Evolutionary conservation across 495 filamentous ascomycete species (phyloP), one percentile per base, ranked within the genome.

Genomic region (Aspergillus hancockii): DNA sequence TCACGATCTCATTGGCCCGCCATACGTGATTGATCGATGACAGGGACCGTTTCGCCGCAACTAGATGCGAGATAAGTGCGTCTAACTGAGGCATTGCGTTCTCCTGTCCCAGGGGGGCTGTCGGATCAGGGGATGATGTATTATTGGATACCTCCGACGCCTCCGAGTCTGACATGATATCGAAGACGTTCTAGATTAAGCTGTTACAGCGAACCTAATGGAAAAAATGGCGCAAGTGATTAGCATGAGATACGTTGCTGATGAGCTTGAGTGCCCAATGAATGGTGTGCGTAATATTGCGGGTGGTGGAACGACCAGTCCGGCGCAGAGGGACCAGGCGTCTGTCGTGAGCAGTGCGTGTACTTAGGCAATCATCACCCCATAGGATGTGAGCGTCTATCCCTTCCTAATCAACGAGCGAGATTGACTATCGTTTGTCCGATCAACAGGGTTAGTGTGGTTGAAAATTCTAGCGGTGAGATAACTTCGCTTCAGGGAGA

Each of bases 1-100:
- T 90, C 45, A 94, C 90, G 38, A 98, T 87, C 64, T 93, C 88
- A 67, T 95, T 90, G 57, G 93, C 94, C 43, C 91, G 90, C 72
- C 87, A 87, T 41, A 97, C 91, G 62, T 92, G 86, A 49, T 76
- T 83, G 63, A 93, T 90, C 2, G 90, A 92, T n/a, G 90, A 89
- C 3, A 98, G 84, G 8, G 93, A 93, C 25, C 91, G 85, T 75
- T 98, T 98, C 4, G 95, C 90, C 41, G 87, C 88, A 16, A 97
- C 82, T 28, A 98, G 89, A 75, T 95, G 85, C 2, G 82, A 79
- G 46, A 96, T 88, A 28, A 96, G 84, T 3, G 82, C 85, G 56
- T 94, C 90, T 54, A 94, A 81, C 30, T 69, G 68, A 28, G 70
- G 73, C 52, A 70, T 62, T 12, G 66, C 58, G 22, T 61, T 60